Conservation (phyloP, 164 flowering plant genomes). For the Saururus chinensis region DNA sequence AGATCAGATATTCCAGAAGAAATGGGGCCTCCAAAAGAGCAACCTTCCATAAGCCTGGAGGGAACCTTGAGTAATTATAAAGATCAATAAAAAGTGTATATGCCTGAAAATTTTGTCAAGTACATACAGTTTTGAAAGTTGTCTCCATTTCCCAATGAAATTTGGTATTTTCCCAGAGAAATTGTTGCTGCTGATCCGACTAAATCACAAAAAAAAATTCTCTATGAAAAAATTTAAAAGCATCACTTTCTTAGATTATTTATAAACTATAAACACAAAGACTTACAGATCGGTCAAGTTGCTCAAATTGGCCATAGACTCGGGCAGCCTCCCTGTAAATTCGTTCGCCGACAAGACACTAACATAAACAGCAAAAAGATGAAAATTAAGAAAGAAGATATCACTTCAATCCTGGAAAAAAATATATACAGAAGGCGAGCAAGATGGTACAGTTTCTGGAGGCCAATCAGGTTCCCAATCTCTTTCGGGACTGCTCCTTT, state of each 20-base stretch:
- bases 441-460: slow-evolving; percentile 38
- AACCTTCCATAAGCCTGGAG: slow-evolving; percentile 58
- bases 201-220: slow-evolving; percentile 21
- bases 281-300: slow-evolving; percentile 62
- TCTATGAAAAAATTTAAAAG: background rate
- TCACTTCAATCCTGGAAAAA: background rate
- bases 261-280: background rate
- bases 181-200: slow-evolving; percentile 56
- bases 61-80: background rate
- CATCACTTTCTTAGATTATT: background rate
- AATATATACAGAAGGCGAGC: slow-evolving; percentile 1
- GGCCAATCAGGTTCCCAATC: slow-evolving; percentile 38
- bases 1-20: slow-evolving; percentile 55
- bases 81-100: background rate
- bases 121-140: slow-evolving; percentile 45
- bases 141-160: slow-evolving; percentile 61
- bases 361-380: background rate
- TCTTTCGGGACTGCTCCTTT: slow-evolving; percentile 46
- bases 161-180: slow-evolving; percentile 66
- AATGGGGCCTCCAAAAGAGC: slow-evolving; percentile 65
- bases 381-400: background rate
- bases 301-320: slow-evolving; percentile 34
- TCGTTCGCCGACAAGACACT: slow-evolving; percentile 60
- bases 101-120: background rate
- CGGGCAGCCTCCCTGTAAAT: slow-evolving; percentile 57